Conservation (phyloP, 305 asterid genomes). For the Rubia tinctorum region DNA sequence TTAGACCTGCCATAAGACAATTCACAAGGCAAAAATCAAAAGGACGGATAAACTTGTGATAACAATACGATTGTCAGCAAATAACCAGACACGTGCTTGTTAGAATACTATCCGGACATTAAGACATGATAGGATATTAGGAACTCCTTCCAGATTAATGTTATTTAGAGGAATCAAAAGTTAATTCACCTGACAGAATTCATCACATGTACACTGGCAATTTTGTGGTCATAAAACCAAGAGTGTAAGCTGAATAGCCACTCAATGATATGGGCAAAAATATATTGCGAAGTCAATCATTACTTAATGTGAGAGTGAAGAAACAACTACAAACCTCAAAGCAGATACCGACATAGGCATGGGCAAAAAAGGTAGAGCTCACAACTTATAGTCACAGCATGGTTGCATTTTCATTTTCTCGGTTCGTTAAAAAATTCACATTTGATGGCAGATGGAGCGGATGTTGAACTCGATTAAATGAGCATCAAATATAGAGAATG, state of each 20-base stretch:
- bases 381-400: not conserved
- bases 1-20: conserved; percentile 53
- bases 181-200: no score
- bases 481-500: not conserved
- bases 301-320: not conserved
- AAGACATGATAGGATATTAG: not conserved
- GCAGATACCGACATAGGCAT: not conserved
- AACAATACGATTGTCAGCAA: not conserved
- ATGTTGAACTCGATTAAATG: not conserved
- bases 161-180: not conserved
- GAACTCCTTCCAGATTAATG: not conserved
- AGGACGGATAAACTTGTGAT: conserved; percentile 7
- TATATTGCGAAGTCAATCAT: not conserved
- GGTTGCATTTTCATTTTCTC: not conserved
- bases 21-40: conserved; percentile 18
- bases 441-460: not conserved
- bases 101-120: not conserved
- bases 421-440: not conserved
- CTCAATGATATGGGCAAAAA: conserved; percentile 4
- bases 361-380: not conserved
- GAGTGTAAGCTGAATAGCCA: not conserved
- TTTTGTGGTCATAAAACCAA: not conserved
- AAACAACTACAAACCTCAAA: not conserved
- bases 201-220: not conserved
- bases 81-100: not conserved